These are phyloP conservation scores for Penicillium pulvis DNA, from an alignment of 495 filamentous ascomycete species.

Conservation along the genomic window DNA sequence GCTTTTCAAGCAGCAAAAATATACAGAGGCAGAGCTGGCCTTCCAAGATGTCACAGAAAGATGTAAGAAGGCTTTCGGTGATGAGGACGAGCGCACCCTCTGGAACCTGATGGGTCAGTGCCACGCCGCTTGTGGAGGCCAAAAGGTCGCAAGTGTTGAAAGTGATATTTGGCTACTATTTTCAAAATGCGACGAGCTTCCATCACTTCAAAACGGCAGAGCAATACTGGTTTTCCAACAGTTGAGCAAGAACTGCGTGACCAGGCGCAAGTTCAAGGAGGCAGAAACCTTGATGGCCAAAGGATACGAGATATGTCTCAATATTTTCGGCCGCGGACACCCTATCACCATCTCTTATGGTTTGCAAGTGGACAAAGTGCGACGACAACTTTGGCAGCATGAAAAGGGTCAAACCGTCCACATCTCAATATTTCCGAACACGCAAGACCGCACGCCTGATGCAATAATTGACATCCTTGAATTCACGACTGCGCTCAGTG, in stretches of 20 bases:
- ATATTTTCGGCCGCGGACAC: neutral
- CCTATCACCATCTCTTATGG: neutral
- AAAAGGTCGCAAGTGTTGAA: neutral
- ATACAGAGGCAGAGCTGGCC: neutral
- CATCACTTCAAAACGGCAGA: neutral
- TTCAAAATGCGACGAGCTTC: neutral
- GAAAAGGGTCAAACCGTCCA: neutral
- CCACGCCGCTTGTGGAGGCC: neutral
- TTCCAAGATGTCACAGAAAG: neutral
- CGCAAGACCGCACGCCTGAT: neutral
- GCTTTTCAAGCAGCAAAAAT: neutral
- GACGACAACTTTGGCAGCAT: neutral
- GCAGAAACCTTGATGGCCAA: neutral
- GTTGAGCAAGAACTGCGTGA: neutral
- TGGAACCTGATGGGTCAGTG: neutral
- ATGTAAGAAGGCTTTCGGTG: neutral
- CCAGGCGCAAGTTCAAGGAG: neutral
- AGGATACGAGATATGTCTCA: neutral
- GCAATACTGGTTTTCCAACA: neutral
- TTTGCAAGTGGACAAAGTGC: neutral
- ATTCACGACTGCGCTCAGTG: neutral
- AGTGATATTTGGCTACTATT: neutral
- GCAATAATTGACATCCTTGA: neutral
- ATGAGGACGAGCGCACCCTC: neutral
- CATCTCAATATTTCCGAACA: neutral